Base-by-base conservation (phyloP, 2,329 filamentous ascomycete genomes). In the Aureobasidium zeae region DNA sequence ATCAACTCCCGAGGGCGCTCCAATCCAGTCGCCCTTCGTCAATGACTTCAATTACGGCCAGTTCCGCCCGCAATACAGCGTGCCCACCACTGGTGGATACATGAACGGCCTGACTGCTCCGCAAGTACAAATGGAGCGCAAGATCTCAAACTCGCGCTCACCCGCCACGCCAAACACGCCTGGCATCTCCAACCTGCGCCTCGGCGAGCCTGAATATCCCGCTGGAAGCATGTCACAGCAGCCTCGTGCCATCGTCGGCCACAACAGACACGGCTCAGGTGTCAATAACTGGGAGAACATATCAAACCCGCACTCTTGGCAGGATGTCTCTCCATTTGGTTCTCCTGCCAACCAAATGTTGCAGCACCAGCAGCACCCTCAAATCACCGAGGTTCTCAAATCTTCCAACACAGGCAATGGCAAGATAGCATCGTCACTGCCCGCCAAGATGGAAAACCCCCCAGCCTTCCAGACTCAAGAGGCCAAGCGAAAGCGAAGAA, bases 81-180 rank as follows among this genome's bases (percentile, higher is more conserved):
- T 42, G 13, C 48, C 47, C 25, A 44, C 48, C 13, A 25, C 45
- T 9, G 46, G 42, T 20, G 45, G 38, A 8, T 44, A 41, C 30
- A 43, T 45, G 37, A 57, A 57, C 25, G 53, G 49, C 19, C 55
- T 58, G 49, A 59, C 54, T 45, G 46, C 58, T 46, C 57, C 55
- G 33, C 55, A 58, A 43, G 57, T 59, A 49, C 47, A 52, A 29
- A 64, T 70, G 53, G 86, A 87, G 61, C 71, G 68, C 42, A 66
- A 66, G 49, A 59, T 78, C 34, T 86, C 86, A 16, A 82, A 79
- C 60, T 77, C 74, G 32, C 76, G 83, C 56, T 86, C 79, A 58
- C 87, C 88, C 5, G 79, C 94, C 68, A 91, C 86, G 0, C 84
- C 86, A 24, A 91, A 89, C 69, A 86, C 83, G n/a, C 80, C 82